These are phyloP conservation scores for Herpetospermum pedunculosum DNA, from an alignment of 306 rosid species.

Conservation along the genomic window DNA sequence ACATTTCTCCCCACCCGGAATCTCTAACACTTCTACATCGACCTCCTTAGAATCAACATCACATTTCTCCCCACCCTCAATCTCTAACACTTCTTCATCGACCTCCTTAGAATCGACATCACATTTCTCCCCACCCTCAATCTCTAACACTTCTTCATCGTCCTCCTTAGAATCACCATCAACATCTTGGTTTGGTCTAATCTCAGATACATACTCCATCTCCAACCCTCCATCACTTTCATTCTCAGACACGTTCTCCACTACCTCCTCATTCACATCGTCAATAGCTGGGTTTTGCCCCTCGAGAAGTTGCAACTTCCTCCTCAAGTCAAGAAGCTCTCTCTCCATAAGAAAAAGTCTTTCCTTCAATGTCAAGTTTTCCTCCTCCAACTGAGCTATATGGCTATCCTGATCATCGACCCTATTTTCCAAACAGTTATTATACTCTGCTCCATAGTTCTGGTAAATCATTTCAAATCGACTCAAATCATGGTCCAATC, in stretches of 20 bases:
- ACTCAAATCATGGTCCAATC: conserved; percentile 90
- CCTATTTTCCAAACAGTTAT: conserved; percentile 63
- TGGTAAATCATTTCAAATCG: conserved; percentile 87
- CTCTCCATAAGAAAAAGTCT: conserved; percentile 81
- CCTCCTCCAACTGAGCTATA: conserved; percentile 87
- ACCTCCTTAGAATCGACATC: too few relatives aligned
- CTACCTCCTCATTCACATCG: conserved; percentile 28
- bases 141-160: background rate
- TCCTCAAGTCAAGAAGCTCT: conserved; percentile 59
- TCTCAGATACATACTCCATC: conserved; percentile 37
- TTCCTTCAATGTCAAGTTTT: conserved; percentile 83
- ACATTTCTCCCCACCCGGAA: background rate
- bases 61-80: too few relatives aligned
- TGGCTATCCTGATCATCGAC: conserved; percentile 95
- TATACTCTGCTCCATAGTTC: conserved; percentile 64
- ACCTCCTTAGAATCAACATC: too few relatives aligned
- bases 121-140: too few relatives aligned
- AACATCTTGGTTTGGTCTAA: conserved; percentile 20
- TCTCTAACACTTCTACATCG: too few relatives aligned
- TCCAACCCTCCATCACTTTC: conserved; percentile 30
- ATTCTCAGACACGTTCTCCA: conserved; percentile 36
- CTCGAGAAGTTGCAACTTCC: conserved; percentile 61
- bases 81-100: too few relatives aligned
- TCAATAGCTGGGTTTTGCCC: conserved; percentile 16
- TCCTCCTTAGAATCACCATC: conserved; percentile 6